Percentiles rank a stretch among this genome's conserved stretches.
These are phyloP conservation scores for Rossbeevera mucosa DNA, from an alignment of 768 basidiomycete species.

Conservation along the genomic window DNA sequence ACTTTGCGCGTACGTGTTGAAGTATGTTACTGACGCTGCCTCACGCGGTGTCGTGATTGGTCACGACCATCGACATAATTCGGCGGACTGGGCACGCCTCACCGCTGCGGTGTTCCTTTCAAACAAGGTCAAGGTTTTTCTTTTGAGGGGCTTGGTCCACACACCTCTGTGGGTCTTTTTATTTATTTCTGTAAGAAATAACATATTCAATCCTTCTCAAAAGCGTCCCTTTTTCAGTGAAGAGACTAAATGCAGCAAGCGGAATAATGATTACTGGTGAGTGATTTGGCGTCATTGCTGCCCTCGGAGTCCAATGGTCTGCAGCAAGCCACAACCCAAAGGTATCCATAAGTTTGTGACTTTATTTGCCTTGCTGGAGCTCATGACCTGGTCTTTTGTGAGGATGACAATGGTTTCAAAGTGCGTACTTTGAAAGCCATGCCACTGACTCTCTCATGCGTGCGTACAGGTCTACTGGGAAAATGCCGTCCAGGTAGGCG, in stretches of 20 bases:
- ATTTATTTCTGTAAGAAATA: not conserved
- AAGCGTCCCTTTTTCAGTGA: slow-evolving; percentile 79
- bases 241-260: slow-evolving; percentile 61
- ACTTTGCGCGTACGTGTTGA: slow-evolving; percentile 65
- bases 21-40: slow-evolving; percentile 48
- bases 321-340: slow-evolving; percentile 86
- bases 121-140: slow-evolving; percentile 62
- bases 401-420: slow-evolving; percentile 90
- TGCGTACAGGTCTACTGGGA: slow-evolving; percentile 76
- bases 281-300: slow-evolving; percentile 9
- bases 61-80: slow-evolving; percentile 82
- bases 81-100: slow-evolving; percentile 69
- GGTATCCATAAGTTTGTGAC: slow-evolving; percentile 34
- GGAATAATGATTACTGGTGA: slow-evolving; percentile 89
- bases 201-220: not conserved
- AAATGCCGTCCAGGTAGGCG: slow-evolving; percentile 71
- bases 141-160: slow-evolving; percentile 67
- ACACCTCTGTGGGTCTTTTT: slow-evolving; percentile 61
- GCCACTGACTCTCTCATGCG: not conserved
- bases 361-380: not conserved
- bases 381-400: slow-evolving; percentile 2
- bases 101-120: slow-evolving; percentile 68
- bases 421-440: slow-evolving; percentile 30
- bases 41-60: slow-evolving; percentile 74
- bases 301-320: slow-evolving; percentile 1